phyloP scores from a whole-genome alignment of 495 filamentous ascomycete species.

The Friedmanniomyces endolithicus region DNA sequence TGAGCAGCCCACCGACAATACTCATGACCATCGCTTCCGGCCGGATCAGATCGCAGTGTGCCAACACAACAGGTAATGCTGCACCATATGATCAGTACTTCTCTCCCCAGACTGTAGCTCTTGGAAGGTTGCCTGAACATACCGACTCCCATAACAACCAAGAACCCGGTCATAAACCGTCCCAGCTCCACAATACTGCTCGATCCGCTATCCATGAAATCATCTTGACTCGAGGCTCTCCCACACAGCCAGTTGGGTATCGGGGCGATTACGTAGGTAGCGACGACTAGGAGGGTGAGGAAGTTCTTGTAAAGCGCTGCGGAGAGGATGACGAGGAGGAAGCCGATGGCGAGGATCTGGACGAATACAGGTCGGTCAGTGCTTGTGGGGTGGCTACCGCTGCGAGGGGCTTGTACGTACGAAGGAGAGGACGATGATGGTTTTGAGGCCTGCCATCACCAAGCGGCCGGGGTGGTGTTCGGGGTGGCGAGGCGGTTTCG shows the following conservation, averaged over 20 bases:
- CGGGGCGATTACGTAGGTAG: constrained; percentile 85
- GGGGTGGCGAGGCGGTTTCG: constrained; percentile 19
- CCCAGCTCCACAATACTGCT: constrained; percentile 81
- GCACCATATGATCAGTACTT: background rate
- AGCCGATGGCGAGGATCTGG: constrained; percentile 90
- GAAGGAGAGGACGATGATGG: constrained; percentile 97
- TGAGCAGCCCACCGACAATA: constrained; percentile 78
- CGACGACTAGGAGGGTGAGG: constrained; percentile 86
- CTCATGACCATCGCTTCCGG: constrained; percentile 91
- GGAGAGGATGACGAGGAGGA: constrained; percentile 97
- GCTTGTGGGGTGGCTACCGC: constrained; percentile 17
- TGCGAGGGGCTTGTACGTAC: constrained; percentile 43
- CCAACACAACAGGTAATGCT: constrained; percentile 88
- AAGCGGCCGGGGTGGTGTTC: no score
- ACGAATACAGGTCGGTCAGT: background rate
- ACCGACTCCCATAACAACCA: constrained; percentile 99
- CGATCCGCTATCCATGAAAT: constrained; percentile 80
- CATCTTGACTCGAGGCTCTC: constrained; percentile 82
- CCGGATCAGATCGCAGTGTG: constrained; percentile 68
- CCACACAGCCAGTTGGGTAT: constrained; percentile 91
- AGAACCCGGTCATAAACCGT: constrained; percentile 83
- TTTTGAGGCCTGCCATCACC: constrained; percentile 87
- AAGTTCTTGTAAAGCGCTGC: constrained; percentile 89
- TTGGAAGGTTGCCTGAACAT: constrained; percentile 29
- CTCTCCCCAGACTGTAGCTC: no score